Conservation (phyloP, 2,329 filamentous ascomycete species). For the Trichoderma breve region DNA sequence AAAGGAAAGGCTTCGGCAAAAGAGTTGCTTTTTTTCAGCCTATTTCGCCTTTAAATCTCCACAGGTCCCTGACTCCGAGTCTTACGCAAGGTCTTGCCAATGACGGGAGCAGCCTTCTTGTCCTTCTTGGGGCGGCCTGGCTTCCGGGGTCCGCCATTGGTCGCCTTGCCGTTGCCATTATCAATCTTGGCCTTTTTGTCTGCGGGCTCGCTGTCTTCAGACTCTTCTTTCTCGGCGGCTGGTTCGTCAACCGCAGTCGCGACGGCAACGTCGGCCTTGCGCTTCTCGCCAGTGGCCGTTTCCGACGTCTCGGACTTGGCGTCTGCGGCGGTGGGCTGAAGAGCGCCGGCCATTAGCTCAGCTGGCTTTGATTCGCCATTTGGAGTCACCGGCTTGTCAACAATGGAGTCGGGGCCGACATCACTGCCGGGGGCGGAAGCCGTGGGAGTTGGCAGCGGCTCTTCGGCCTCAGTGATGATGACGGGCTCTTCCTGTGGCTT, state of each 20-base stretch:
- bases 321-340: constrained; percentile 6
- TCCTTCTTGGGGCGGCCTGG: constrained; percentile 35
- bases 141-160: constrained; percentile 28
- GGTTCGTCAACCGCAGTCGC: constrained; percentile 22
- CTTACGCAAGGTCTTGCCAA: constrained; percentile 41
- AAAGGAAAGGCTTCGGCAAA: not conserved
- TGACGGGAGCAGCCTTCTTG: constrained; percentile 35
- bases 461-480: constrained; percentile 28
- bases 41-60: constrained; percentile 25
- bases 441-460: constrained; percentile 26
- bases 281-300: constrained; percentile 33
- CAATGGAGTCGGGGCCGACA: constrained; percentile 17
- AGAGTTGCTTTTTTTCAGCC: not conserved
- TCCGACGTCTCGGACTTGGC: constrained; percentile 12
- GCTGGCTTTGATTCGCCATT: constrained; percentile 20
- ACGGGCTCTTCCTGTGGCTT: constrained; percentile 30
- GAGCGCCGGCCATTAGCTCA: constrained; percentile 23
- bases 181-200: constrained; percentile 44
- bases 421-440: constrained; percentile 26
- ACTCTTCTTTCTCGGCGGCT: constrained; percentile 26
- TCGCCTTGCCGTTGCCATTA: constrained; percentile 25
- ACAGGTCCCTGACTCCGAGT: constrained; percentile 44
- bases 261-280: constrained; percentile 36
- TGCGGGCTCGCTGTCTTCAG: constrained; percentile 30
- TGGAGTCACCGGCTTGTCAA: constrained; percentile 15